phyloP scores from a whole-genome alignment of 2,329 filamentous ascomycete genomes.

The Scedosporium minutisporum region DNA sequence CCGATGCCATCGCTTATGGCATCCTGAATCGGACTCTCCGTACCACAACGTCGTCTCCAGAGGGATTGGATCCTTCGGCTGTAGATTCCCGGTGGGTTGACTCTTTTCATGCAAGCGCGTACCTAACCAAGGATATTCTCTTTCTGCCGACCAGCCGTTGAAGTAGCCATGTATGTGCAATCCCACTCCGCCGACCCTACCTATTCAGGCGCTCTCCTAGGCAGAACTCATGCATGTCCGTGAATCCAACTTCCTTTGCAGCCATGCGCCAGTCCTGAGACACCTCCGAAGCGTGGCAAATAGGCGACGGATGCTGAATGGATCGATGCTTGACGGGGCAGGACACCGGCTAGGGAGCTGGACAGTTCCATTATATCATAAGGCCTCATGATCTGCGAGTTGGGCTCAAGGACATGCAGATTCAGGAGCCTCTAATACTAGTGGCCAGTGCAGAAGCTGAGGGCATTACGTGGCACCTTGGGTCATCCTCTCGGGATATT shows the following conservation, averaged over 20 bases:
- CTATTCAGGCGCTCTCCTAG: neutral
- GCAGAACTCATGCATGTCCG: neutral
- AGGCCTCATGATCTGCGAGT: neutral
- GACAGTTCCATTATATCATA: neutral
- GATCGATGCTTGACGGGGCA: neutral
- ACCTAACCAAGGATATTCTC: neutral
- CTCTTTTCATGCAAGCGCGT: neutral
- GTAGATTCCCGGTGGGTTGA: neutral
- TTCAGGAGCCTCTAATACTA: neutral
- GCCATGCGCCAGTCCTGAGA: neutral
- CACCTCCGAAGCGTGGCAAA: neutral
- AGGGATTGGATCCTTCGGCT: too few relatives aligned
- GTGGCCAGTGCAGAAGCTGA: neutral
- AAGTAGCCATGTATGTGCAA: neutral
- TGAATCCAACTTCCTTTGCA: neutral
- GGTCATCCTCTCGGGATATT: neutral
- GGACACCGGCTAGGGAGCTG: neutral
- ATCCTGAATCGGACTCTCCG: neutral
- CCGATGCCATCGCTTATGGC: neutral
- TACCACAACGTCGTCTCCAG: neutral
- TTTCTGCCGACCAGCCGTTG: neutral
- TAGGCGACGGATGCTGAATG: neutral
- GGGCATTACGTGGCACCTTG: neutral
- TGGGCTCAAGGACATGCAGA: neutral
- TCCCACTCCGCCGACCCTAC: neutral